Evolutionary conservation across 192 early-diverging fungal species (phyloP).

Genomic region (Mortierella alpina): DNA sequence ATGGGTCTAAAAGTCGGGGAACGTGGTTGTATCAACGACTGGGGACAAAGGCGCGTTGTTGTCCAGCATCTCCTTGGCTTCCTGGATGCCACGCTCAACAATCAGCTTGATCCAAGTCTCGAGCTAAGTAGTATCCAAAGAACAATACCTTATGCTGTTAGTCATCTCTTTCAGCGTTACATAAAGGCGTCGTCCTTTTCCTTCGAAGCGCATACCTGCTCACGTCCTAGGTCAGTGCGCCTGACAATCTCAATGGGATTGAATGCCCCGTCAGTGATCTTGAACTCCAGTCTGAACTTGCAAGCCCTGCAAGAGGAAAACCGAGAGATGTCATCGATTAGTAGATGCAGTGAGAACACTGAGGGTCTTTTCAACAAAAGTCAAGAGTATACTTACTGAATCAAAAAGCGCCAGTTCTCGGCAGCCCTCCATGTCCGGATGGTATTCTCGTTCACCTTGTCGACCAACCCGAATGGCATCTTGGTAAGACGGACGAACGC

Average conservation of each 20-base stretch:
- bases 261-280: conserved; percentile 52
- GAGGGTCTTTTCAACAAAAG: not conserved
- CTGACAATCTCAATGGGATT: conserved; percentile 63
- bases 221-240: conserved; percentile 54
- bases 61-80: conserved; percentile 29
- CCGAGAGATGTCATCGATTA: not conserved
- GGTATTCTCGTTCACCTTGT: conserved; percentile 66
- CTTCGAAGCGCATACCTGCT: conserved; percentile 35
- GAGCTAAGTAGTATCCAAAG: conserved; percentile 8
- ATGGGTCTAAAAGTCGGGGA: conserved; percentile 15
- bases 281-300: conserved; percentile 65
- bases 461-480: conserved; percentile 68
- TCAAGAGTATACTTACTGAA: conserved; percentile 54
- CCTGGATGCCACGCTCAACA: conserved; percentile 42
- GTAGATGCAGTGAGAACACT: not conserved
- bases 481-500: conserved; percentile 60
- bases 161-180: not conserved
- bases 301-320: conserved; percentile 56
- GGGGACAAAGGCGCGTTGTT: conserved; percentile 9
- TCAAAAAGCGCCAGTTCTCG: conserved; percentile 68
- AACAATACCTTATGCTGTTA: too few relatives aligned
- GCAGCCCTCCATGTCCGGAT: conserved; percentile 64
- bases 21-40: not conserved
- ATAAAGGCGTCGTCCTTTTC: not conserved
- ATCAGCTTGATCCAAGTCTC: conserved; percentile 33